Conservation (phyloP, 2,329 filamentous ascomycete species). For the Macrophomina phaseolina region DNA sequence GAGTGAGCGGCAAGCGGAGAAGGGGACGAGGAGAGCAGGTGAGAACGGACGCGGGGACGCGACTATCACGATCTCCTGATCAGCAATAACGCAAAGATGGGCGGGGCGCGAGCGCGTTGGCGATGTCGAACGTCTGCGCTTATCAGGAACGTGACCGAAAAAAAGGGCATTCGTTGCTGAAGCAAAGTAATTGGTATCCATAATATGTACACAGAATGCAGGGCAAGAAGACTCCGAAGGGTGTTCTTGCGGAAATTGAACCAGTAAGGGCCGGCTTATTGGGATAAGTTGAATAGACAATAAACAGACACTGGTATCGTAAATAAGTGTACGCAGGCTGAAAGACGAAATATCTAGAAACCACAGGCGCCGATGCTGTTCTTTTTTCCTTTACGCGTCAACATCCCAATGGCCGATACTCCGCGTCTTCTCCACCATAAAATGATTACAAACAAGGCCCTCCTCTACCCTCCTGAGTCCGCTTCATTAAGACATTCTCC, state of each 20-base stretch:
- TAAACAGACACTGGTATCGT: slow-evolving; percentile 26
- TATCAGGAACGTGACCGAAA: no score
- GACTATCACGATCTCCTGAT: slow-evolving; percentile 23
- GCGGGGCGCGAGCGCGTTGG: not conserved
- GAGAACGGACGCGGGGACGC: slow-evolving; percentile 4
- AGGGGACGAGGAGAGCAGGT: not conserved
- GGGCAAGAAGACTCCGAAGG: not conserved
- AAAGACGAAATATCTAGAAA: slow-evolving; percentile 13
- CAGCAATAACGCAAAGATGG: not conserved
- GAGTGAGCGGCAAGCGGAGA: not conserved
- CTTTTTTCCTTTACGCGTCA: not conserved
- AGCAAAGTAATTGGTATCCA: slow-evolving; percentile 4
- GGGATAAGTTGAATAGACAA: slow-evolving; percentile 23
- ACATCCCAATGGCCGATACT: slow-evolving; percentile 8
- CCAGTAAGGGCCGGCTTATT: slow-evolving; percentile 25
- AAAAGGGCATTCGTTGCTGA: not conserved
- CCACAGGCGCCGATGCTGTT: slow-evolving; percentile 7
- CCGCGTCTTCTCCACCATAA: not conserved
- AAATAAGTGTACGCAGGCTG: not conserved
- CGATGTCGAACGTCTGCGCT: not conserved
- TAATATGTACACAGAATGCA: slow-evolving; percentile 18
- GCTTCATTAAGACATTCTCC: slow-evolving; percentile 15
- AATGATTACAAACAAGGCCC: slow-evolving; percentile 22
- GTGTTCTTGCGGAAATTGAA: not conserved
- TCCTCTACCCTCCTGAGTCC: slow-evolving; percentile 14